Evolutionary conservation across 2,329 filamentous ascomycete genomes (phyloP), one percentile per base, ranked within the genome.

Genomic region (Westerdykella aurantiaca): DNA sequence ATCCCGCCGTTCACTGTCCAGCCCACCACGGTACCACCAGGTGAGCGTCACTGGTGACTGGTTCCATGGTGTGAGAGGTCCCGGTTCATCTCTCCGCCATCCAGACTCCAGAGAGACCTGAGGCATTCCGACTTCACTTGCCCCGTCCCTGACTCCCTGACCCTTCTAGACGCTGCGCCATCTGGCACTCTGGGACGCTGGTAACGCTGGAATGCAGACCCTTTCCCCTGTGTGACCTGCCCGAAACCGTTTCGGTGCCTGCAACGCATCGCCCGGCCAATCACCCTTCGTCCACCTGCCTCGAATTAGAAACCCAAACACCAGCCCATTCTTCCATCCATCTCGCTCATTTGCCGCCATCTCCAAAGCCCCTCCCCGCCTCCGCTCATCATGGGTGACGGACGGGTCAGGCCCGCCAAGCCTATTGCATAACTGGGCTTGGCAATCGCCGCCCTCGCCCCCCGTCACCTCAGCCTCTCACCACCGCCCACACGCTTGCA

Each of bases 101-200:
- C 18, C 14, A 16, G 31, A 34, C 3, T 34, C 14, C 31, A 13
- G 31, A 34, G 14, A 16, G 18, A 6, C 18, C 18, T 21, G 18
- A 21, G 18, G 18, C 18, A 21, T 21, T 21, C 18, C 4, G 4
- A 3, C 18, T 21, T 21, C 18, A 21, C 18, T 21, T 21, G 18
- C 18, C 18, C 18, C 18, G 18, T 21, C 18, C 18, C 18, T 21
- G 18, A 6, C 18, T 21, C 18, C 18, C 18, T 21, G 18, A 6
- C 18, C 18, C 18, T 29, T 43, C 37, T 22, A 40, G 41, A 44
- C 41, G 35, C 37, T 35, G 31, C 23, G 37, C 37, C 41, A 40
- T 47, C 41, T 40, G 41, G 34, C 12, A 18, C 17, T 41, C 41
- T 49, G 44, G 42, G 37, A 40, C 42, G 25, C 12, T 39, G 38